phyloP scores from a whole-genome alignment of 768 basidiomycete species.

The Psilocybe cyanescens region DNA sequence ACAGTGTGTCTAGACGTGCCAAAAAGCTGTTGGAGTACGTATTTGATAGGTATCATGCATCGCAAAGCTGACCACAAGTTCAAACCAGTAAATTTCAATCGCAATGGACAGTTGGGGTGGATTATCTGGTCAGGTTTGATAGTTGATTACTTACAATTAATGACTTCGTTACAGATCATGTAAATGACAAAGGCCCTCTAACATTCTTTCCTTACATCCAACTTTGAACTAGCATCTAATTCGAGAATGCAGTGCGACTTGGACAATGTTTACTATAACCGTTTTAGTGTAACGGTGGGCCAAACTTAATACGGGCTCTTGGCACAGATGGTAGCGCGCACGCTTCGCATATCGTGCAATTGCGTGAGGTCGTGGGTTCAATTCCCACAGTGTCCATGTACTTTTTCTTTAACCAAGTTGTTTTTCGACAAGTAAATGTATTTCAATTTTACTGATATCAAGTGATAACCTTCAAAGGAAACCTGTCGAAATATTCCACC shows the following conservation, averaged over 20 bases:
- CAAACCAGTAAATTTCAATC: slow-evolving; percentile 45
- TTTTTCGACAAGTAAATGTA: too few relatives aligned
- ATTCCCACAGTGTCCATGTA: slow-evolving; percentile 13
- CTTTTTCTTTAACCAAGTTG: not conserved
- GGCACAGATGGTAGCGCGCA: slow-evolving; percentile 13
- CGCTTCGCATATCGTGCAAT: slow-evolving; percentile 3
- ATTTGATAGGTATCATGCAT: not conserved
- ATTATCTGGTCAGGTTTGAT: slow-evolving; percentile 49
- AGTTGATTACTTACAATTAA: slow-evolving; percentile 35
- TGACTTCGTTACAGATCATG: not conserved
- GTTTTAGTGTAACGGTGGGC: too few relatives aligned
- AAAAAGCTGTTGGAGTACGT: slow-evolving; percentile 51
- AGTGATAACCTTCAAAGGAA: not conserved
- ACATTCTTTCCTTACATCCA: not conserved
- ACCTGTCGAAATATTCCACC: too few relatives aligned
- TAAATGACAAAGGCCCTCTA: not conserved
- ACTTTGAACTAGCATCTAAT: not conserved
- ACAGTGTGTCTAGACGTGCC: slow-evolving; percentile 47
- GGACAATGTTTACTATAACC: too few relatives aligned
- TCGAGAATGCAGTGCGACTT: too few relatives aligned
- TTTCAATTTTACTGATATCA: not conserved
- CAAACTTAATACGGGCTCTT: slow-evolving; percentile 1
- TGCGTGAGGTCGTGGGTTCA: slow-evolving; percentile 16
- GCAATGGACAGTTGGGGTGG: slow-evolving; percentile 50
- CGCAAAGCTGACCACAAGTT: not conserved